Evolutionary conservation across 306 rosid species (phyloP).

Genomic region (Inga laurina): DNA sequence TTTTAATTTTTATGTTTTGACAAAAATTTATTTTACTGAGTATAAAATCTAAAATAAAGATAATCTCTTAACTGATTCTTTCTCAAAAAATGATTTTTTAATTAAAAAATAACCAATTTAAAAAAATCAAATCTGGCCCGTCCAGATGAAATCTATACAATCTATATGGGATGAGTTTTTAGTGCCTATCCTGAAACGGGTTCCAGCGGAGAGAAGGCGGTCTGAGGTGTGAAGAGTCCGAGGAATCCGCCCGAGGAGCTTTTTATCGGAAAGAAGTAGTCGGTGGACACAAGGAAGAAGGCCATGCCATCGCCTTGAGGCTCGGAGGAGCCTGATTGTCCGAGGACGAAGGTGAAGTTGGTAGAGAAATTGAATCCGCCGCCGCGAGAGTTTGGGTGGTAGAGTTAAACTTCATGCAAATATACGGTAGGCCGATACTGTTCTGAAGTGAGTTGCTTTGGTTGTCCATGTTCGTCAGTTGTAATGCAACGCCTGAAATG

Average conservation of each 20-base stretch:
- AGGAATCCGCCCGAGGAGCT: conserved; percentile 23
- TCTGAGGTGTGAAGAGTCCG: conserved; percentile 17
- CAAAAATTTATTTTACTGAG: no score
- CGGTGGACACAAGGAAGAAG: conserved; percentile 21
- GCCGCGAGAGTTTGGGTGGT: not conserved
- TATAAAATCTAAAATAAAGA: no score
- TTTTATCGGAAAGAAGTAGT: not conserved
- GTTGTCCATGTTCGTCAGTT: not conserved
- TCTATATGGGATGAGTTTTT: no score
- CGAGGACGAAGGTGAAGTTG: not conserved
- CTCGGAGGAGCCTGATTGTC: not conserved
- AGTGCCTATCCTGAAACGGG: no score
- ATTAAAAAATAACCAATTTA: no score
- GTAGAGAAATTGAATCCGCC: not conserved
- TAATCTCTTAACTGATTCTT: no score
- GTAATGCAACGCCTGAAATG: conserved; percentile 11
- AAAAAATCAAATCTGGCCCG: no score
- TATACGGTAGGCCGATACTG: not conserved
- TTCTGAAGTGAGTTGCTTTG: not conserved
- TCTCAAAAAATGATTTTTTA: no score
- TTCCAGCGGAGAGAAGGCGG: not conserved
- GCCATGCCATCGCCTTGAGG: conserved; percentile 14
- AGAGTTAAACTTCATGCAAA: conserved; percentile 2
- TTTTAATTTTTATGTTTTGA: no score
- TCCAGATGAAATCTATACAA: no score